Evolutionary conservation across 2,329 filamentous ascomycete genomes (phyloP), one percentile per base, ranked within the genome.

Genomic region (Lecanosticta acicola): DNA sequence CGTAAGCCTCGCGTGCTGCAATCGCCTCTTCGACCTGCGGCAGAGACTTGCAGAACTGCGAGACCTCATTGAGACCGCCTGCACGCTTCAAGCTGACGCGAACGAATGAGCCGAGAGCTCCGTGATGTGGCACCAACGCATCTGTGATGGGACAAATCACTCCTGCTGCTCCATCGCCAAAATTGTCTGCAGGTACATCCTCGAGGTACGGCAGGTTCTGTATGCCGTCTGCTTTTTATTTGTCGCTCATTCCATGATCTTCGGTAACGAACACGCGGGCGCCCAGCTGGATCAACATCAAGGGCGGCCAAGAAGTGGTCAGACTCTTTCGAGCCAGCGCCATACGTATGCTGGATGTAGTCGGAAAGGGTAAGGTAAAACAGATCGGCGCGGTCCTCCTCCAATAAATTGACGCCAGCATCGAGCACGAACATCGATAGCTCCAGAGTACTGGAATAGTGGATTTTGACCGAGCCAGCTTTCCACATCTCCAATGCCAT

Each of bases 131-230:
- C 13, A 72, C 68, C 46, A 71, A 71, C 0, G 68, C 68, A 45
- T 72, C 69, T 1, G 69, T 64, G 34, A 72, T 72, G 2, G 70
- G 68, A 41, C 69, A 72, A n/a, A n/a, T n/a, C n/a, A n/a, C n/a
- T n/a, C n/a, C n/a, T n/a, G n/a, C n/a, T n/a, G n/a, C n/a, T n/a
- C n/a, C n/a, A n/a, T n/a, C n/a, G n/a, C n/a, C n/a, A n/a, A n/a
- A n/a, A n/a, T n/a, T n/a, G n/a, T n/a, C n/a, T n/a, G n/a, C n/a
- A n/a, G n/a, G n/a, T n/a, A n/a, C n/a, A n/a, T n/a, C n/a, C n/a
- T n/a, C n/a, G n/a, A n/a, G n/a, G n/a, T n/a, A n/a, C n/a, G n/a
- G n/a, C n/a, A n/a, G n/a, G n/a, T n/a, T n/a, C n/a, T n/a, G n/a
- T n/a, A n/a, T n/a, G n/a, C n/a, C n/a, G n/a, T n/a, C n/a, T n/a